Evolutionary conservation across 257 asterid genomes (phyloP).

Genomic region (Mitragyna speciosa): DNA sequence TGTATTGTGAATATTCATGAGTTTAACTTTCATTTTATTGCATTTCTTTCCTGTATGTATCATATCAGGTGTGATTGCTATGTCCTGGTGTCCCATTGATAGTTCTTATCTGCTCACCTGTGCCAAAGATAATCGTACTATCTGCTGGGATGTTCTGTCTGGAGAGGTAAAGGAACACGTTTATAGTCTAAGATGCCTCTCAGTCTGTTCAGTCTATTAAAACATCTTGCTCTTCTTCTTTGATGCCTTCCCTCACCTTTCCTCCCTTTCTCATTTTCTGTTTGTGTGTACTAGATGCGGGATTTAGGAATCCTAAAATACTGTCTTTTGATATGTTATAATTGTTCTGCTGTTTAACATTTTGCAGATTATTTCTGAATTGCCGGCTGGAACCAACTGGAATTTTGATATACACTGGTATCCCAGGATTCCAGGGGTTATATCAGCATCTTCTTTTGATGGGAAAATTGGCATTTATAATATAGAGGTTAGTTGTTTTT

Average conservation of each 20-base stretch:
- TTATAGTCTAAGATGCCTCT: conserved; percentile 15
- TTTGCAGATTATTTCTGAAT: conserved; percentile 82
- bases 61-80: conserved; percentile 85
- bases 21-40: not conserved
- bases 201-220: not conserved
- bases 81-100: conserved; percentile 98
- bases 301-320: not conserved
- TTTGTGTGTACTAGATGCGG: conserved; percentile 4
- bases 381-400: conserved; percentile 98
- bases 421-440: conserved; percentile 84
- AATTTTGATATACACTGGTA: conserved; percentile 98
- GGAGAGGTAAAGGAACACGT: conserved; percentile 64
- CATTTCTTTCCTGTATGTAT: conserved; percentile 8
- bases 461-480: conserved; percentile 94
- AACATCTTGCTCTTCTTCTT: not conserved
- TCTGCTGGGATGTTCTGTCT: conserved; percentile 89
- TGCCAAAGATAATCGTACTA: conserved; percentile 97
- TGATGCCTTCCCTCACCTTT: not conserved
- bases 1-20: too few relatives aligned
- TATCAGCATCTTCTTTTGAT: conserved; percentile 97
- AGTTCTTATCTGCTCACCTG: conserved; percentile 95
- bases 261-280: conserved; percentile 10
- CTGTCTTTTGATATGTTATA: not conserved
- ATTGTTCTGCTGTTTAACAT: conserved; percentile 9
- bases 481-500: conserved; percentile 65